phyloP scores from a whole-genome alignment of 2,329 filamentous ascomycete species.

The Aspergillus sp. region DNA sequence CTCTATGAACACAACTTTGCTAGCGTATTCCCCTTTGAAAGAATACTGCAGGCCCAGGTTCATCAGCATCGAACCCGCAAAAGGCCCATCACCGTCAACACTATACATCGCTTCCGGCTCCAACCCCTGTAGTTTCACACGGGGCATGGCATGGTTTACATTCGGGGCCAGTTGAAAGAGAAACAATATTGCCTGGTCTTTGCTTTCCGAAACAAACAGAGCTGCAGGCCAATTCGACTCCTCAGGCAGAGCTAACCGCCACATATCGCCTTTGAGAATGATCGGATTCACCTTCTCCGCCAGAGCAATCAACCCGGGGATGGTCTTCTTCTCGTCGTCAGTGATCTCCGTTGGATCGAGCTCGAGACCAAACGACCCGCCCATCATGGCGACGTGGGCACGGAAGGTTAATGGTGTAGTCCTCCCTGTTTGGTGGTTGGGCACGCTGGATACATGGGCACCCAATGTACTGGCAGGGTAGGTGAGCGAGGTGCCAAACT shows the following conservation, averaged over 20 bases:
- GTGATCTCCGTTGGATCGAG: conserved; percentile 53
- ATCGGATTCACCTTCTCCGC: conserved; percentile 61
- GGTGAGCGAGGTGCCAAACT: conserved; percentile 63
- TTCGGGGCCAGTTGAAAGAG: conserved; percentile 58
- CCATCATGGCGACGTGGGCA: conserved; percentile 68
- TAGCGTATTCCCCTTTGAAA: conserved; percentile 57
- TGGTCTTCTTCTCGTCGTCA: conserved; percentile 41
- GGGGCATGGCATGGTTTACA: conserved; percentile 55
- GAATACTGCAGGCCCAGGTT: conserved; percentile 59
- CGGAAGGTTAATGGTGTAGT: conserved; percentile 60
- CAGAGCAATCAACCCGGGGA: conserved; percentile 56
- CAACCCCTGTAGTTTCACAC: conserved; percentile 57
- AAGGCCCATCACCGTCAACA: conserved; percentile 52
- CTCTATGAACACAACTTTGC: conserved; percentile 57
- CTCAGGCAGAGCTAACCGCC: conserved; percentile 59
- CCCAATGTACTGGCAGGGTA: conserved; percentile 66
- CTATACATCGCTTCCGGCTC: conserved; percentile 56
- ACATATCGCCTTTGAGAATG: conserved; percentile 59
- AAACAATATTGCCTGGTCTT: conserved; percentile 54
- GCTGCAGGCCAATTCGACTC: conserved; percentile 63
- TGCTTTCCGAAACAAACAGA: conserved; percentile 57
- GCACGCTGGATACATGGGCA: conserved; percentile 62
- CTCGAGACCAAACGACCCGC: conserved; percentile 66
- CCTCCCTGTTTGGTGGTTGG: conserved; percentile 59
- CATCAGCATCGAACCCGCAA: conserved; percentile 62